Evolutionary conservation across 73 alveolate genomes (phyloP), one percentile per base, ranked within the genome.

Genomic region (Paramecium octaurelia): DNA sequence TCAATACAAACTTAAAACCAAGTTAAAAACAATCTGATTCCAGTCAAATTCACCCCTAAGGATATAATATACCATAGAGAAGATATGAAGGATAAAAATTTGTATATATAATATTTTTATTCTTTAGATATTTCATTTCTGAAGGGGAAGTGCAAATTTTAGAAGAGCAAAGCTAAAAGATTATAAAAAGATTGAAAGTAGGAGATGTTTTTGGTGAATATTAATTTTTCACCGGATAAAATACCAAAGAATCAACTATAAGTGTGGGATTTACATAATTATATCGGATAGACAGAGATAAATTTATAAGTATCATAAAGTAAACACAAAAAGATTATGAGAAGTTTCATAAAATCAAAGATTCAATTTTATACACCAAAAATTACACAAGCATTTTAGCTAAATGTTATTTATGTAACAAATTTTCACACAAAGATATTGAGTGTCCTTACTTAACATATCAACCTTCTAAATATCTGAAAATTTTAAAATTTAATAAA

Each of bases 171-270:
- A 80, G 91, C 21, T 10, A 48, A 46, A 80, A 31, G 75, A 24
- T 31, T 0, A 40, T 80, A 11, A 23, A 46, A 40, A 43, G 34
- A 80, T 21, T 80, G 4, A 43, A 40, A 80, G 36, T 27, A 80
- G 91, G 91, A 23, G 91, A 80, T 23, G 38, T 64, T 18, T 89
- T 89, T 89, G 94, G 94, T 0, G 90, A 89, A 18, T 70, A 14
- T 71, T 21, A 77, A 71, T 89, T 89, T 48, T 89, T 89, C 46
- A 44, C 94, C 2, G 90, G 91, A 2, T 36, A 31, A 29, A 24
- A 24, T 46, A 69, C 92, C 3, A 18, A 35, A 40, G 83, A 50
- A 21, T 40, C 94, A 1, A 85, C 92, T 24, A 40, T 58, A 7
- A 71, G 94, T 27, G 60, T 71, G 3, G 88, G 58, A 21, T 70